These are phyloP conservation scores for Logfia minima DNA, from an alignment of 129 eudicot species.

Conservation along the genomic window DNA sequence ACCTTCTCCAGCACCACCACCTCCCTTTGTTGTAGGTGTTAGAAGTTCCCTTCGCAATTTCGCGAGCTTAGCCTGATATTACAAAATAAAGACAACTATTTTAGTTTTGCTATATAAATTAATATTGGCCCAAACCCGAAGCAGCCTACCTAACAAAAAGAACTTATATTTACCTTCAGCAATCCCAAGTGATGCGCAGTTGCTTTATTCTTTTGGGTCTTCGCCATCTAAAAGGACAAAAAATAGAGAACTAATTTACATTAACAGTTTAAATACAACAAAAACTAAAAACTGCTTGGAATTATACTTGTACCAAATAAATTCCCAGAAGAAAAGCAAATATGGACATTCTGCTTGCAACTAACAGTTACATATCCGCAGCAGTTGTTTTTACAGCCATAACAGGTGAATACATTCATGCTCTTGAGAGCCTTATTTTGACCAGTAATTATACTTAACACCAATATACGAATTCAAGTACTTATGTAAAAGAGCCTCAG, in stretches of 20 bases:
- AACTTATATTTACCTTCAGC: conserved; percentile 68
- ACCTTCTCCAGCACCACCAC: conserved; percentile 99
- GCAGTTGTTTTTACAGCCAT: background rate
- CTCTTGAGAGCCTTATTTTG: background rate
- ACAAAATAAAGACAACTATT: conserved; percentile 7
- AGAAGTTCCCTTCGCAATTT: conserved; percentile 92
- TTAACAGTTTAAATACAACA: background rate
- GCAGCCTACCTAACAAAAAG: background rate
- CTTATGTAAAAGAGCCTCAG: background rate
- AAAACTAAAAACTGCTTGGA: background rate
- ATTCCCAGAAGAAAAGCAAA: background rate
- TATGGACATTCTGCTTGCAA: background rate
- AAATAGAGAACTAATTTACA: background rate
- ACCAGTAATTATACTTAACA: background rate
- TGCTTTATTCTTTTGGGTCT: conserved; percentile 98
- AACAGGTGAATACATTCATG: background rate
- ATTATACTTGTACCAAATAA: conserved; percentile 1
- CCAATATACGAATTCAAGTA: background rate
- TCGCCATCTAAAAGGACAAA: conserved; percentile 72
- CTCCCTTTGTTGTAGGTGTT: conserved; percentile 87
- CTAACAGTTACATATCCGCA: background rate
- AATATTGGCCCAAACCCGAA: conserved; percentile 13
- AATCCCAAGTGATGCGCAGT: conserved; percentile 97
- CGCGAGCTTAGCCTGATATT: conserved; percentile 87
- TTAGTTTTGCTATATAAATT: conserved; percentile 19